phyloP scores from a whole-genome alignment of 202 grass and related monocot genomes.

The Musa balbisiana region DNA sequence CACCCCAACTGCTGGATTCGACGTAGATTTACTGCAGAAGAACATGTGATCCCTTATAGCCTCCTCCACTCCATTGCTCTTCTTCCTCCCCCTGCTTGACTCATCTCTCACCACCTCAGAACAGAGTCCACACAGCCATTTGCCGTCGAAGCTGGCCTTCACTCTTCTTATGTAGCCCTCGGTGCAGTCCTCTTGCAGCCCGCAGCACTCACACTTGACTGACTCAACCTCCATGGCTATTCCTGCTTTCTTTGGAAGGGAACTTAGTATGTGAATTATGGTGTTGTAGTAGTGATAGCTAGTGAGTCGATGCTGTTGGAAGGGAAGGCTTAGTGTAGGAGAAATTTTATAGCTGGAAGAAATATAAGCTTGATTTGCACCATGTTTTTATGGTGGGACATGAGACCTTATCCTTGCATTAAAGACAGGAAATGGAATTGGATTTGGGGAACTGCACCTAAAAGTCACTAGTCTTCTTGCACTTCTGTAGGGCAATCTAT shows the following conservation, averaged over 20 bases:
- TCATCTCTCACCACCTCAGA: constrained; percentile 79
- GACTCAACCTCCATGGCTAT: constrained; percentile 67
- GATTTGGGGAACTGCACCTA: neutral
- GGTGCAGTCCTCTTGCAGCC: constrained; percentile 81
- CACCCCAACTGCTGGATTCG: constrained; percentile 55
- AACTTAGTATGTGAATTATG: too few species aligned
- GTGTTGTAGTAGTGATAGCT: neutral
- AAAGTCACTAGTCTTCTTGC: neutral
- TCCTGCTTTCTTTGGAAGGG: too few species aligned
- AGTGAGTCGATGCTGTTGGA: neutral
- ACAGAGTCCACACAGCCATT: constrained; percentile 90
- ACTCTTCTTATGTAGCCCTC: constrained; percentile 67
- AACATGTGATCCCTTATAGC: constrained; percentile 75
- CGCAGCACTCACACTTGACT: constrained; percentile 72
- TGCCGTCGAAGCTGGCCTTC: constrained; percentile 57
- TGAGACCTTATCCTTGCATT: neutral
- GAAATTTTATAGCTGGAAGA: neutral
- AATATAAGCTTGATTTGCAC: too few species aligned
- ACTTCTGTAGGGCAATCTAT: neutral
- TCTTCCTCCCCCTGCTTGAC: constrained; percentile 37
- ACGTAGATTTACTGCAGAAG: constrained; percentile 64
- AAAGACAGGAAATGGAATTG: neutral
- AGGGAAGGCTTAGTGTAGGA: neutral
- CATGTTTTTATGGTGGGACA: neutral
- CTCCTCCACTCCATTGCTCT: constrained; percentile 46